Conservation (phyloP, 2,329 filamentous ascomycete species). For the Davidsoniella australis region DNA sequence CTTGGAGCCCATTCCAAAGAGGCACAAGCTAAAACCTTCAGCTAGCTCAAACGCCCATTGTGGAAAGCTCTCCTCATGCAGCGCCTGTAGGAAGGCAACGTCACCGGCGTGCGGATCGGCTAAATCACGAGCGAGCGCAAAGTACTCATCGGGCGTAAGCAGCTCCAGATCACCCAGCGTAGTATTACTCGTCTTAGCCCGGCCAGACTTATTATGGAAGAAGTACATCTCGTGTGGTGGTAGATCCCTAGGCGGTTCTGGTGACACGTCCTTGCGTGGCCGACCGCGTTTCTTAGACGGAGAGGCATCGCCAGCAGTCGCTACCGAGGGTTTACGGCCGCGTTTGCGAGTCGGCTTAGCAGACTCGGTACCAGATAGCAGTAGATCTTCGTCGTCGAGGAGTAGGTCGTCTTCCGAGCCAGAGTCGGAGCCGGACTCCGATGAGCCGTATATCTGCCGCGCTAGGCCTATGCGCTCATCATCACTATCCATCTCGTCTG, state of each 20-base stretch:
- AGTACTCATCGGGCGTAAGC: conserved; percentile 86
- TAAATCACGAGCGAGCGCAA: conserved; percentile 36
- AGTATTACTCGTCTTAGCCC: conserved; percentile 72
- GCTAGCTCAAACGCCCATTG: conserved; percentile 88
- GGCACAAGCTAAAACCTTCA: conserved; percentile 72
- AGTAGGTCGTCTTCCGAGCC: conserved; percentile 32
- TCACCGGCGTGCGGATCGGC: conserved; percentile 47
- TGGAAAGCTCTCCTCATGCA: conserved; percentile 68
- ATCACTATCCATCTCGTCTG: conserved; percentile 48
- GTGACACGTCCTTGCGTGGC: conserved; percentile 43
- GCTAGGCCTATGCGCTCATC: conserved; percentile 54
- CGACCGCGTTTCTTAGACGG: conserved; percentile 17
- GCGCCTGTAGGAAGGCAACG: conserved; percentile 49
- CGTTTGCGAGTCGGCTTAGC: conserved; percentile 28
- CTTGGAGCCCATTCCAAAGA: conserved; percentile 91
- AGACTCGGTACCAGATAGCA: conserved; percentile 21
- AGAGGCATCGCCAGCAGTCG: conserved; percentile 13
- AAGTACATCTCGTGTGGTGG: conserved; percentile 87
- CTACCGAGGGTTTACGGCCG: conserved; percentile 11
- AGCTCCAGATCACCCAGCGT: conserved; percentile 58
- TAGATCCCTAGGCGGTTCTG: conserved; percentile 65
- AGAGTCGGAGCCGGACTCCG: conserved; percentile 18
- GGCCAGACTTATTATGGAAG: conserved; percentile 71
- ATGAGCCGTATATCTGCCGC: conserved; percentile 43
- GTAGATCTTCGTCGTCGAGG: conserved; percentile 20